Evolutionary conservation across 768 basidiomycete species (phyloP).

Genomic region (Calocera viscosa): DNA sequence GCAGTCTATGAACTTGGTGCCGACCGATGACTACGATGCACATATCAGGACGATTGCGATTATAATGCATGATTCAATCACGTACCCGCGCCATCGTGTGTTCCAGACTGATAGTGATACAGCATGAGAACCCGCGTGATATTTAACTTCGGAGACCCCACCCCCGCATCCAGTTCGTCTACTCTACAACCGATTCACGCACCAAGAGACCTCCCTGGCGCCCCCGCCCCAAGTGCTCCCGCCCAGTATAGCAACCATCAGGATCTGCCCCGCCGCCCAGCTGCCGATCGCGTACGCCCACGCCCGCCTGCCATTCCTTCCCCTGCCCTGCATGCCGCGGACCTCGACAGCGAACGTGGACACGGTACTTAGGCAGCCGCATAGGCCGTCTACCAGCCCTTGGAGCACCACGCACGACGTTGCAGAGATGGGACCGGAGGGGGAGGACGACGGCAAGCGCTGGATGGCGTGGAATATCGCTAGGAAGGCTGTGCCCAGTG

Average conservation of each 20-base stretch:
- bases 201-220: neutral
- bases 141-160: no score
- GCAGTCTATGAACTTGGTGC: no score
- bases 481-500: conserved; percentile 69
- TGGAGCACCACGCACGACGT: conserved; percentile 60
- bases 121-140: no score
- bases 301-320: conserved; percentile 34
- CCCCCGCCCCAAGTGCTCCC: conserved; percentile 43
- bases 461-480: conserved; percentile 62
- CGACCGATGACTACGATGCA: no score
- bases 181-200: neutral
- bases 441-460: conserved; percentile 22
- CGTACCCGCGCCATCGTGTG: no score
- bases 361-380: conserved; percentile 87
- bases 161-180: no score
- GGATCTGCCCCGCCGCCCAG: conserved; percentile 53
- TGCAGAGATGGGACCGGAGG: neutral
- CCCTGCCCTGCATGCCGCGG: conserved; percentile 33
- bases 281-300: conserved; percentile 59
- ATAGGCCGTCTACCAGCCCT: conserved; percentile 82
- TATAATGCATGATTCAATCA: no score
- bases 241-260: conserved; percentile 63
- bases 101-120: neutral
- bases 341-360: conserved; percentile 85
- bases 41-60: no score